Evolutionary conservation across 2,329 filamentous ascomycete species (phyloP), one percentile per base, ranked within the genome.

Genomic region (Chalara sp.): DNA sequence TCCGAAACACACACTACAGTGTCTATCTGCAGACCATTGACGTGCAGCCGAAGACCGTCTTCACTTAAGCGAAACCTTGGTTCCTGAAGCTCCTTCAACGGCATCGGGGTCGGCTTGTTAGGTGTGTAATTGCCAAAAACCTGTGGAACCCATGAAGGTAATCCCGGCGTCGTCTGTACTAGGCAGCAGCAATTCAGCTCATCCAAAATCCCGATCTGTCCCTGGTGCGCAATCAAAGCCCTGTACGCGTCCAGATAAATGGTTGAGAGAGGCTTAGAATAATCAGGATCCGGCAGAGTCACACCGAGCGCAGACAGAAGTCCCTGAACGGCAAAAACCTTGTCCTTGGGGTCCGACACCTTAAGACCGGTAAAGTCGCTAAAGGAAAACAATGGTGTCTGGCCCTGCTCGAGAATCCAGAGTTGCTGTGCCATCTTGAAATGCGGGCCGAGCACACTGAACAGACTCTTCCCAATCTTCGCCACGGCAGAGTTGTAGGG

Each of bases 111-210:
- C 43, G 43, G 43, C 43, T 2, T 45, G 7, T n/a, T 29, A 45
- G 43, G 43, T 45, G 3, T 30, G 43, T 45, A 6, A 32, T 45
- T n/a, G 4, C 43, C 43, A 30, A 45, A 45, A 45, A 45, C 43
- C 13, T 45, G 43, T 45, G 43, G 43, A 45, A 45, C 43, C 43
- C 43, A 45, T 6, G 43, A 45, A 45, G 43, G 43, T 45, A 45
- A 45, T 30, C 43, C 43, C 13, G 8, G 43, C 30, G 43, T 45
- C 43, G 4, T 30, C 30, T 45, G 43, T 45, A 45, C 43, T 30
- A 45, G 43, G n/a, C 43, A 45, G 43, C 43, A 45, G 43, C 43
- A n/a, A 45, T 45, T 45, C 13, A 45, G 43, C 43, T 45, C 43
- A 45, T 45, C 21, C 43, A 45, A 45, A 30, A 21, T 21, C 43